phyloP scores from a whole-genome alignment of 176 grass and related monocot species.

The Eragrostis curvula region DNA sequence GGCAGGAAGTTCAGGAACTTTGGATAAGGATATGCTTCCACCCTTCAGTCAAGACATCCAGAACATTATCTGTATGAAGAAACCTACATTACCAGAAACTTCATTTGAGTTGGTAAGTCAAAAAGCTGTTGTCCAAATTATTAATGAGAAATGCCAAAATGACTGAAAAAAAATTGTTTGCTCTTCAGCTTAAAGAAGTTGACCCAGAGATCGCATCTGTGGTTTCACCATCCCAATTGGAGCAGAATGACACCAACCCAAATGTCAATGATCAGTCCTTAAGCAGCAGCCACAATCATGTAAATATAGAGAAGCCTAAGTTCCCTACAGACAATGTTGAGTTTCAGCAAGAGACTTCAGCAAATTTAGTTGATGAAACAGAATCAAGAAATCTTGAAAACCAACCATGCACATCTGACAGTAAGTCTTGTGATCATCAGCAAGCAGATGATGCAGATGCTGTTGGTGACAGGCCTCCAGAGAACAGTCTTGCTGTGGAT shows the following conservation, averaged over 20 bases:
- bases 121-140: constrained; percentile 2
- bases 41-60: constrained; percentile 45
- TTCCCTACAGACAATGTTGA: constrained; percentile 20
- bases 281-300: constrained; percentile 13
- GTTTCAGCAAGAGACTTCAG: constrained; percentile 34
- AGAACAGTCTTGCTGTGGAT: constrained; percentile 24
- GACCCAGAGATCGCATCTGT: constrained; percentile 20
- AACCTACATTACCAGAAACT: constrained; percentile 42
- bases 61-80: constrained; percentile 39
- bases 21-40: constrained; percentile 43
- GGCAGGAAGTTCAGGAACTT: constrained; percentile 39
- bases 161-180: background rate
- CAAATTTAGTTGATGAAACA: constrained; percentile 18
- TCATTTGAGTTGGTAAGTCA: constrained; percentile 59
- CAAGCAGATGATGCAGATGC: constrained; percentile 19
- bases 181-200: constrained; percentile 46
- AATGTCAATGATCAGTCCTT: constrained; percentile 27
- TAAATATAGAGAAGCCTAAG: constrained; percentile 26
- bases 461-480: constrained; percentile 18
- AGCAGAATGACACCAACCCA: constrained; percentile 18
- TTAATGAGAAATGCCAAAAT: constrained; percentile 1
- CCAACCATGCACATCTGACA: background rate
- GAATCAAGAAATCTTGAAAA: constrained; percentile 22
- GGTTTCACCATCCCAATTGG: constrained; percentile 10
- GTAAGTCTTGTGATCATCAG: background rate